phyloP scores from a whole-genome alignment of 2,329 filamentous ascomycete species.

The Fusarium sp. region DNA sequence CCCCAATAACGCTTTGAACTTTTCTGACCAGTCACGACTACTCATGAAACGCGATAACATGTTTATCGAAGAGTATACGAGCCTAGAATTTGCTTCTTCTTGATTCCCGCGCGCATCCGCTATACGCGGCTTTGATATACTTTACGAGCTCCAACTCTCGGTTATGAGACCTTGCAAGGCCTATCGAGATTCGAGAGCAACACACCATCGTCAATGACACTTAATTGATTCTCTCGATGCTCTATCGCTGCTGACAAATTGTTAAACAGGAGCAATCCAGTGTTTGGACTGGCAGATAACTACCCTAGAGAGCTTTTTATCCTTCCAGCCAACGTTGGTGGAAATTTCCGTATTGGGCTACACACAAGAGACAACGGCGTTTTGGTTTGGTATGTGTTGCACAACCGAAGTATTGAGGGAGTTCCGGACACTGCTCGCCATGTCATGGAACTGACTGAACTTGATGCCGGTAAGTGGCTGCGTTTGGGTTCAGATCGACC shows the following conservation, averaged over 20 bases:
- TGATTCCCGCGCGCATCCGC: not conserved
- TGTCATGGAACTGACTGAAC: too few relatives aligned
- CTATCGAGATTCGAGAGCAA: constrained; percentile 4
- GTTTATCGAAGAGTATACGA: not conserved
- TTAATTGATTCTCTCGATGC: too few relatives aligned
- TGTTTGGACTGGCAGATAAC: too few relatives aligned
- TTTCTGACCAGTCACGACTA: constrained; percentile 18
- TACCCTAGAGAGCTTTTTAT: too few relatives aligned
- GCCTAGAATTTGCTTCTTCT: constrained; percentile 4
- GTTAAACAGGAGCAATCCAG: not conserved
- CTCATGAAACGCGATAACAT: not conserved
- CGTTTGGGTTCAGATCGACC: not conserved
- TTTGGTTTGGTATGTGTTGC: too few relatives aligned
- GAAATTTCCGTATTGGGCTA: too few relatives aligned
- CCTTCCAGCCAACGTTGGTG: too few relatives aligned
- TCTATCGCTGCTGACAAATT: not conserved
- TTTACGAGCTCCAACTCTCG: not conserved
- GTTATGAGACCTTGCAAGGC: not conserved
- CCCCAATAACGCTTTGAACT: constrained; percentile 7
- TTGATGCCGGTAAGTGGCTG: too few relatives aligned
- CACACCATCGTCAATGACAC: not conserved
- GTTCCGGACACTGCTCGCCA: too few relatives aligned
- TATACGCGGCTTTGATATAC: not conserved
- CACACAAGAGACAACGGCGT: not conserved
- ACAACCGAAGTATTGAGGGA: too few relatives aligned